Percentiles rank a stretch among this genome's conserved stretches.
phyloP scores from a whole-genome alignment of 1,139 yeast species.

The Debaryomyces udenii region DNA sequence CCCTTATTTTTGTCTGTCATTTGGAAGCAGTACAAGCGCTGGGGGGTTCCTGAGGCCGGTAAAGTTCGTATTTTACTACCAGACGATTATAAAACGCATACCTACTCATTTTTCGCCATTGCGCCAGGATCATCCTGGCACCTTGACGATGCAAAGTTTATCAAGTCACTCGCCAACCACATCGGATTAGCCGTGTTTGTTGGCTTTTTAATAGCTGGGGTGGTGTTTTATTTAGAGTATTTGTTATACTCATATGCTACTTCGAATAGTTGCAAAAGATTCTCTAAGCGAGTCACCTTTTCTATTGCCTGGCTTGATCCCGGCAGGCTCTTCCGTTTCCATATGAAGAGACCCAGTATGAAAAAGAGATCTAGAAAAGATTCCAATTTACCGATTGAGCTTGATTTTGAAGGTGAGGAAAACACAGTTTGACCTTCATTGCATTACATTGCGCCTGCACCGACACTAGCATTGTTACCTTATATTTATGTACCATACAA shows the following conservation, averaged over 20 bases:
- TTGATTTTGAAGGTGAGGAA: slow-evolving; percentile 35
- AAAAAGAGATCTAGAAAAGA: slow-evolving; percentile 57
- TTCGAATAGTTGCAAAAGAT: slow-evolving; percentile 33
- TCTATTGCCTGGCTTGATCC: background rate
- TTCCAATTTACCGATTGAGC: slow-evolving; percentile 49
- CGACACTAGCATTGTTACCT: too few species aligned
- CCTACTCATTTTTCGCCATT: slow-evolving; percentile 67
- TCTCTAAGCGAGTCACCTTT: slow-evolving; percentile 20
- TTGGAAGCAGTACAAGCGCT: slow-evolving; percentile 85
- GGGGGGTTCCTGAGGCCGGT: slow-evolving; percentile 68
- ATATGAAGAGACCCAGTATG: slow-evolving; percentile 16
- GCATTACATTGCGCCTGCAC: background rate
- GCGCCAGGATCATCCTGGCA: slow-evolving; percentile 90
- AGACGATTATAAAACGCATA: slow-evolving; percentile 62
- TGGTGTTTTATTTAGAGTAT: slow-evolving; percentile 64
- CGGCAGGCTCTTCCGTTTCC: slow-evolving; percentile 1
- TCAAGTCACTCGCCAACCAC: slow-evolving; percentile 71
- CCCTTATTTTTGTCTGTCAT: slow-evolving; percentile 84
- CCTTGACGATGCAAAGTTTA: slow-evolving; percentile 76
- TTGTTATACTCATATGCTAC: slow-evolving; percentile 53
- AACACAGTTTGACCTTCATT: slow-evolving; percentile 8
- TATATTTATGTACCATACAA: too few species aligned
- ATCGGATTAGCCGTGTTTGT: slow-evolving; percentile 67
- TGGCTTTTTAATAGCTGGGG: slow-evolving; percentile 63
- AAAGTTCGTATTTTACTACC: slow-evolving; percentile 72